A percentile compares a stretch with the other conserved stretches of the same genome.
These are phyloP conservation scores for Colletotrichum sp. DNA, from an alignment of 2,329 filamentous ascomycete species.

Conservation along the genomic window DNA sequence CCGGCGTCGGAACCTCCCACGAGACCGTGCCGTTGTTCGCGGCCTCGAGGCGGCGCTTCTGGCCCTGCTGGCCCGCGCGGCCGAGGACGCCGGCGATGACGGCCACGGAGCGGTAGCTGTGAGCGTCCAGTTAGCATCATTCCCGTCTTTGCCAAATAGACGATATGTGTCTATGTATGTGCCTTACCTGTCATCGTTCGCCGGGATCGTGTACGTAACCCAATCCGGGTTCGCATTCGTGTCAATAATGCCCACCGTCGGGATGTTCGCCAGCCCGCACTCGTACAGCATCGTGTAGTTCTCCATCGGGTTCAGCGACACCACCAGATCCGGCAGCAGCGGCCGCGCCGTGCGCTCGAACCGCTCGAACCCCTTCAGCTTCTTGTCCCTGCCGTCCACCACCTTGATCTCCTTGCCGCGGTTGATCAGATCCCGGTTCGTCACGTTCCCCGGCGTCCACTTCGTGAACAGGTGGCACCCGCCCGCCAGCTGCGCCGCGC, in stretches of 20 bases:
- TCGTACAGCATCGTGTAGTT: constrained; percentile 92
- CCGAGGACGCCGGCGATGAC: constrained; percentile 87
- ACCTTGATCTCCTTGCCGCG: constrained; percentile 72
- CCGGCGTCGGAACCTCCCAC: constrained; percentile 59
- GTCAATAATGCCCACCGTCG: constrained; percentile 93
- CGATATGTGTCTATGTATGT: neutral
- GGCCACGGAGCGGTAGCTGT: constrained; percentile 78
- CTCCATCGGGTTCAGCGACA: constrained; percentile 91
- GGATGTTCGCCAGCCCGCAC: constrained; percentile 85
- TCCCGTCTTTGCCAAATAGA: neutral
- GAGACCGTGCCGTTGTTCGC: constrained; percentile 68
- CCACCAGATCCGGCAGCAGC: constrained; percentile 86
- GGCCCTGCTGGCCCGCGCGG: constrained; percentile 80
- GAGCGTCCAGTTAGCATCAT: neutral
- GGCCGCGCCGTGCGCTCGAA: constrained; percentile 68
- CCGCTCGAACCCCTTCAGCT: constrained; percentile 65
- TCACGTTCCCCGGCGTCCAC: constrained; percentile 91
- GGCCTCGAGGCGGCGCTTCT: constrained; percentile 67
- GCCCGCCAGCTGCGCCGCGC: constrained; percentile 77
- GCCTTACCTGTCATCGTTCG: constrained; percentile 88
- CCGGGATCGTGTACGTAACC: constrained; percentile 96
- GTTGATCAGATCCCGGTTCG: constrained; percentile 92
- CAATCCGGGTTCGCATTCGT: constrained; percentile 91
- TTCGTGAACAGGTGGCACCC: constrained; percentile 91
- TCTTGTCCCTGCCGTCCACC: constrained; percentile 75